Conservation (phyloP, 2,329 filamentous ascomycete genomes). For the Pseudogymnoascus pannorum region DNA sequence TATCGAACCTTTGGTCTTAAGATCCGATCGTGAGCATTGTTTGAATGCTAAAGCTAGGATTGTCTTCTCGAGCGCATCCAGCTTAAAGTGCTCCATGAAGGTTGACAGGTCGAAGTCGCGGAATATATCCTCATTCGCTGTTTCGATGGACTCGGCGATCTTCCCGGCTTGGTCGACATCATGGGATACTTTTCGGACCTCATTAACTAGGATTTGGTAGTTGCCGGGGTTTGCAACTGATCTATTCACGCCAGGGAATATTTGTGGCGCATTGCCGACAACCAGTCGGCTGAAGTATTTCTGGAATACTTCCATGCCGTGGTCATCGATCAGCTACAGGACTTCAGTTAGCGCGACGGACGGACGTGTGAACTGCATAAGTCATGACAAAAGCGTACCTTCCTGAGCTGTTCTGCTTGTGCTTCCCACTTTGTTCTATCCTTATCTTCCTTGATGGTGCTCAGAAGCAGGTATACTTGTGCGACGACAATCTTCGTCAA, state of each 20-base stretch:
- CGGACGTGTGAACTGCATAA: constrained; percentile 11
- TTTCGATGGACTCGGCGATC: constrained; percentile 90
- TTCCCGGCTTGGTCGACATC: constrained; percentile 78
- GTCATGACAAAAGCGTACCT: constrained; percentile 49
- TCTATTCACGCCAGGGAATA: constrained; percentile 75
- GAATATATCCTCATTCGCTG: constrained; percentile 84
- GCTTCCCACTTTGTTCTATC: constrained; percentile 83
- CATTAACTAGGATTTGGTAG: constrained; percentile 72
- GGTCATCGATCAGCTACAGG: constrained; percentile 81
- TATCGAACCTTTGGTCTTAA: constrained; percentile 76
- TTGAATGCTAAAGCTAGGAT: constrained; percentile 86
- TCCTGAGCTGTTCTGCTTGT: constrained; percentile 84
- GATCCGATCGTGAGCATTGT: constrained; percentile 67
- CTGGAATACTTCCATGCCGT: constrained; percentile 98
- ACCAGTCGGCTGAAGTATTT: constrained; percentile 93
- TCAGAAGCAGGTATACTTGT: constrained; percentile 89
- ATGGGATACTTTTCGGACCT: constrained; percentile 78
- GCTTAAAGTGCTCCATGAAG: constrained; percentile 92
- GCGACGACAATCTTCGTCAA: constrained; percentile 91
- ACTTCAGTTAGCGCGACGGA: constrained; percentile 6
- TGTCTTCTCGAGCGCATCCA: constrained; percentile 82
- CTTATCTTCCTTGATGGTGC: constrained; percentile 91
- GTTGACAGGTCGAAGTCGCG: constrained; percentile 93
- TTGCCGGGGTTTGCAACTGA: constrained; percentile 69
- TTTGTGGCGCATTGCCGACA: constrained; percentile 81